Base-by-base conservation (phyloP, 2,329 filamentous ascomycete genomes). In the Talaromyces sp. region DNA sequence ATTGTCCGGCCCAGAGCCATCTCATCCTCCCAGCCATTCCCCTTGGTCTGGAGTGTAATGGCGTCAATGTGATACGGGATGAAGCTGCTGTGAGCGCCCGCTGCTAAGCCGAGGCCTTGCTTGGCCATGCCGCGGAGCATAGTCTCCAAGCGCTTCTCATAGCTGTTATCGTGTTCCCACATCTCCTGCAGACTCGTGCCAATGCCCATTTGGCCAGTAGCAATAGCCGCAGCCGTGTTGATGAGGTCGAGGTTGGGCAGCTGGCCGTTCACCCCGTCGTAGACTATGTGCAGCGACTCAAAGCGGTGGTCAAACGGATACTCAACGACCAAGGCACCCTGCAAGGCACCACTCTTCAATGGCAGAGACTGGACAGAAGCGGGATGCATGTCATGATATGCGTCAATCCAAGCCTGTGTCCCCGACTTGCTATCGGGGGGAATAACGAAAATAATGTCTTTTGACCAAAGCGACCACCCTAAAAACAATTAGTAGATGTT, bases 31-130 rank as follows among this genome's bases (percentile, higher is more conserved):
- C 92, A 96, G 32, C 95, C 95, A 49, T 93, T 82, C 1, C 93
- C 93, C 62, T 91, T 89, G 0, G 95, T 91, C 70, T 95, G 91
- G 49, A 99, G 79, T 0, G 95, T 99, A 64, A 99, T 89, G 2
- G 95, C 95, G 73, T 99, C 95, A 63, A 99, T 90, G 68, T 98
- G 95, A 72, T 99, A 99, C 0, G 95, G 92, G 70, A 99, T 97
- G 74, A 99, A 99, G 67, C 89, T 89, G 73, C 91, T 96, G 73
- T 99, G 95, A 2, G 93, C 89, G 5, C 95, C 95, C 4, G 91
- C 91, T 4, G 92, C 90, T 66, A 93, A 89, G 0, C 95, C 95
- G 1, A 97, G 79, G 0, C 90, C 92, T 76, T 99, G 95, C 63
- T 89, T 92, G 62, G 96, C 77, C 91, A 99, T 96, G 43, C 95